A percentile compares a stretch with the other conserved stretches of the same genome.
phyloP scores from a whole-genome alignment of 2,329 filamentous ascomycete species.

The Colletotrichum somersetense region DNA sequence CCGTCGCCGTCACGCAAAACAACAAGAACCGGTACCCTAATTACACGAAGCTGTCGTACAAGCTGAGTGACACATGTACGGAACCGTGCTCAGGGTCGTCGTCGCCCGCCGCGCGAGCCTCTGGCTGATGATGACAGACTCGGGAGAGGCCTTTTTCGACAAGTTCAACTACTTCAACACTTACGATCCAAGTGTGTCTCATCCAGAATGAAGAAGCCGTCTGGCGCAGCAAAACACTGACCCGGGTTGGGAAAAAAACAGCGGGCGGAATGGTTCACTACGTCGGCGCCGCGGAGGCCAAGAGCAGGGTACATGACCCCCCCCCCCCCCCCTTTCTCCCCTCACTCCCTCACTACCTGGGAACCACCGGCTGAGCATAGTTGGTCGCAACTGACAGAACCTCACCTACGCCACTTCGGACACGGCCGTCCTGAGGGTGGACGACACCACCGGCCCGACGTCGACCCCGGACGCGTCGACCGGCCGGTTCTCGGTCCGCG shows the following conservation, averaged over 20 bases:
- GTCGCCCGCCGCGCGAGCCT: slow-evolving; percentile 21
- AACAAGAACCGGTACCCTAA: slow-evolving; percentile 61
- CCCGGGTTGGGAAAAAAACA: slow-evolving; percentile 35
- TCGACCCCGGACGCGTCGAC: slow-evolving; percentile 64
- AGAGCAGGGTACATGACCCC: slow-evolving; percentile 54
- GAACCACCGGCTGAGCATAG: slow-evolving; percentile 26
- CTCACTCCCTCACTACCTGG: slow-evolving; percentile 6
- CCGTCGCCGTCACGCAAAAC: slow-evolving; percentile 57
- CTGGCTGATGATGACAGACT: slow-evolving; percentile 53
- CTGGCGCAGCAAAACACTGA: slow-evolving; percentile 25
- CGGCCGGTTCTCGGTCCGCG: slow-evolving; percentile 73
- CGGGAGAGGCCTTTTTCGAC: slow-evolving; percentile 65
- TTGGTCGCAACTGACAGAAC: slow-evolving; percentile 58
- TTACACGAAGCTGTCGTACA: slow-evolving; percentile 62
- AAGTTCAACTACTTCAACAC: slow-evolving; percentile 66
- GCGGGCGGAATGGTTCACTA: slow-evolving; percentile 67
- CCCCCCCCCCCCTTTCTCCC: not conserved
- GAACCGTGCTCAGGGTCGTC: slow-evolving; percentile 12
- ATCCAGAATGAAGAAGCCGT: slow-evolving; percentile 20
- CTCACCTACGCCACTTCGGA: slow-evolving; percentile 68
- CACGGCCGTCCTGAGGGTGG: slow-evolving; percentile 70
- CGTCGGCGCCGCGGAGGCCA: slow-evolving; percentile 58
- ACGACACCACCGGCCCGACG: slow-evolving; percentile 66
- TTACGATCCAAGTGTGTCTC: slow-evolving; percentile 60
- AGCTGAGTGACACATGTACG: slow-evolving; percentile 63